Base-by-base conservation (phyloP, 176 grass and related monocot species). In the Phoenix roebelenii region DNA sequence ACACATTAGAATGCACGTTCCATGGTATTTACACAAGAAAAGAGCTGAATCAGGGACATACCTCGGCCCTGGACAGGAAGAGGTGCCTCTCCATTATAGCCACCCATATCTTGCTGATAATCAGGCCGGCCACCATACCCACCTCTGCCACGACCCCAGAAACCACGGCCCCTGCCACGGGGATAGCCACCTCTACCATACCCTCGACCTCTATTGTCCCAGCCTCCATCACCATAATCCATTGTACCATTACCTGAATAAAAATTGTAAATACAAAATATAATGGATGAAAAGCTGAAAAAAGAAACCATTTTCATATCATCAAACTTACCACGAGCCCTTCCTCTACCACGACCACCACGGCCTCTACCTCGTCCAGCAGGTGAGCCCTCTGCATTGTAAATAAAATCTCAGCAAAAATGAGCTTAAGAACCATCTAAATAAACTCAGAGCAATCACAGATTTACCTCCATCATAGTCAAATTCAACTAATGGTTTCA, bases 401-500 rank as follows among this genome's bases (percentile, higher is more conserved):
- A 15, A 79, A 51, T 62, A 50, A 71, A 17, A 82, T 60, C 66
- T 64, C 18, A 85, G 26, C 9, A 18, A 75, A 16, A 65, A 44
- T 44, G 7, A 12, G 35, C 35, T 12, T 44, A 12, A 44, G 3
- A 44, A 44, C 1, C 10, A 44, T 44, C 10, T 12, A 44, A 44
- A 44, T 44, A 44, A 44, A 44, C 35, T 44, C 9, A 44, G 35
- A 2, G 35, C 35, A 44, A 44, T 14, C 7, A 3, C 35, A 44
- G 14, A 44, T 14, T 44, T 82, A 98, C 94, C 94, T 85, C 86
- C 76, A 73, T 88, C 84, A 16, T 83, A 85, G n/a, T 93, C 82
- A 26, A 78, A 98, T 74, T 93, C 85, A 32, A 80, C 71, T 67
- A 98, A 76, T 16, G 88, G 94, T 49, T 90, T 87, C 66, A 98